These are phyloP conservation scores for Aspergillus neoniger DNA, from an alignment of 2,329 filamentous ascomycete species.

Conservation along the genomic window DNA sequence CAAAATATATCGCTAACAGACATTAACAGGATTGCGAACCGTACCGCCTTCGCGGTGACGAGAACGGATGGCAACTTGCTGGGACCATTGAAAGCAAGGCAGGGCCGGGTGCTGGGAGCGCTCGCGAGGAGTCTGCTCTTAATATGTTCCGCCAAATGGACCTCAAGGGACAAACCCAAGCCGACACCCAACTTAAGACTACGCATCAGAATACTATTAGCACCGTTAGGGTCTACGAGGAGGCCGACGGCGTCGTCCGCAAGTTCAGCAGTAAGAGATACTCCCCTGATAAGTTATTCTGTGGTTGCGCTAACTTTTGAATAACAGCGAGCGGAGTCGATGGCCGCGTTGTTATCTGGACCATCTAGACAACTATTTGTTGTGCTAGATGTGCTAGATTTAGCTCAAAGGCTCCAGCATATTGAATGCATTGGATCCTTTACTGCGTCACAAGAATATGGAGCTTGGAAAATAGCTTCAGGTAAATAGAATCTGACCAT, in stretches of 20 bases:
- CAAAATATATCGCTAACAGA: conserved; percentile 8
- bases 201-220: conserved; percentile 96
- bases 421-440: not conserved
- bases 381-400: not conserved
- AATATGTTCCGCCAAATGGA: conserved; percentile 99
- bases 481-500: not conserved
- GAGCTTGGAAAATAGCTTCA: not conserved
- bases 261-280: conserved; percentile 80
- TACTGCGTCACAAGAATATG: not conserved
- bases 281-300: not conserved
- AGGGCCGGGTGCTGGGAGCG: conserved; percentile 58
- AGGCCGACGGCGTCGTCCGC: conserved; percentile 62
- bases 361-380: conserved; percentile 44
- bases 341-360: conserved; percentile 79
- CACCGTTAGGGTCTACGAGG: conserved; percentile 76
- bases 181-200: conserved; percentile 92
- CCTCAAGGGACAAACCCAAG: conserved; percentile 86
- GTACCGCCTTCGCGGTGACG: conserved; percentile 80
- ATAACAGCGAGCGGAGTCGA: conserved; percentile 75
- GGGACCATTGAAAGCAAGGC: conserved; percentile 79
- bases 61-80: conserved; percentile 78
- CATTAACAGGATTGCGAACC: conserved; percentile 68
- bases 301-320: conserved; percentile 20
- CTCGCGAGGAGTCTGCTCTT: conserved; percentile 84
- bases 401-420: not conserved